Base-by-base conservation (phyloP, 768 basidiomycete species). In the Leccinum longicurvipes region DNA sequence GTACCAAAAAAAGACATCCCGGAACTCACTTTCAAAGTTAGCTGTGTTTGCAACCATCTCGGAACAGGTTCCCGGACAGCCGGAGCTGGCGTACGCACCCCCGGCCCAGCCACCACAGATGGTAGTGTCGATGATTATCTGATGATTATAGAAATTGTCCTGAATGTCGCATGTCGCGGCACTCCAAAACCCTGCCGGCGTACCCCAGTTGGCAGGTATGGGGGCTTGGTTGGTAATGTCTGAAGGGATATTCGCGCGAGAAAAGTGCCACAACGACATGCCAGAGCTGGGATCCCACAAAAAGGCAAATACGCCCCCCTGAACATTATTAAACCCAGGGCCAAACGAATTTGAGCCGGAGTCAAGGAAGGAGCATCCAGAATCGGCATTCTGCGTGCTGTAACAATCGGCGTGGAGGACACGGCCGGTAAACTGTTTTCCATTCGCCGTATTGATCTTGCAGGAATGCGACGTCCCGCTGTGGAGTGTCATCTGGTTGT, bases 401-500 rank as follows among this genome's bases (percentile, higher is more conserved):
- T 71, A 71, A 50, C 83, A 85, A 29, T 64, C 39, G 3, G 53
- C 17, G 39, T 49, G 49, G 27, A 71, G 48, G 23, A 67, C n/a
- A 0, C 54, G 53, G 11, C 73, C 72, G 3, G 60, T 60, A 46
- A 64, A 70, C 62, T 60, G 57, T 73, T 36, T n/a, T 50, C 44
- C 10, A 55, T 54, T 60, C 57, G 67, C 3, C 10, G 57, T 45
- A 24, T 61, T 48, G 42, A 70, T 61, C 24, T 47, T 60, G 50
- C 72, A 52, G 71, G 65, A 1, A 1, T 79, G 74, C 29, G 73
- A 74, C 3, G 68, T 63, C 4, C 77, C 72, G 10, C 82, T 84
- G 68, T 91, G 89, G 9, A 89, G 73, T 1, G 87, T 82, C 67
- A 82, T 80, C 55, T 84, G 85, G 59, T 91, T 89, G 23, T 73